These are phyloP conservation scores for Bacterosira constricta DNA, from an alignment of 108 stramenopile species.

Conservation along the genomic window DNA sequence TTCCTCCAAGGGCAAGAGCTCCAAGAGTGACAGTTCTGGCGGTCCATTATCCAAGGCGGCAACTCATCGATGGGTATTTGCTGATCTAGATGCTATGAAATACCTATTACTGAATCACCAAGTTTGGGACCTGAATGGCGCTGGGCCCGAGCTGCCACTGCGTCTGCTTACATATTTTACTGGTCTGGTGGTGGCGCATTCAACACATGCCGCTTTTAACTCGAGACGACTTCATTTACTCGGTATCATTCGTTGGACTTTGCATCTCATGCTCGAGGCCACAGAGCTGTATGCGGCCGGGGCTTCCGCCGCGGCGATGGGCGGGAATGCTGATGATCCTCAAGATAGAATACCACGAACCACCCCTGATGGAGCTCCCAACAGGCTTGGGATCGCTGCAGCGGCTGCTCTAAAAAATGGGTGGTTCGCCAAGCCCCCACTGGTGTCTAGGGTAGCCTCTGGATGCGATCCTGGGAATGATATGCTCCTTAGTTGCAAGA, in stretches of 20 bases:
- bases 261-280: constrained; percentile 89
- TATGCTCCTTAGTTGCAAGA: constrained; percentile 81
- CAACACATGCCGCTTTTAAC: constrained; percentile 85
- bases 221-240: constrained; percentile 84
- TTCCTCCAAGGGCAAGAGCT: constrained; percentile 27
- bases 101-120: constrained; percentile 88
- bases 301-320: constrained; percentile 40
- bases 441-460: constrained; percentile 67
- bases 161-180: constrained; percentile 76
- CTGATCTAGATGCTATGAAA: constrained; percentile 92
- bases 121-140: constrained; percentile 82
- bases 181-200: constrained; percentile 76
- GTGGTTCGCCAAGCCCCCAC: constrained; percentile 73
- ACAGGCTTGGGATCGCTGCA: constrained; percentile 14
- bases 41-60: constrained; percentile 36
- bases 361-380: constrained; percentile 10
- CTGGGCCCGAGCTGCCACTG: constrained; percentile 76
- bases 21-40: constrained; percentile 25
- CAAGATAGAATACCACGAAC: constrained; percentile 11
- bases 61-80: constrained; percentile 79
- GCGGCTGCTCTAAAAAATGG: constrained; percentile 47
- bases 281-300: constrained; percentile 77
- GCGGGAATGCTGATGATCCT: constrained; percentile 24
- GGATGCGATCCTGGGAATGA: constrained; percentile 86
- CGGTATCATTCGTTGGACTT: constrained; percentile 83